Evolutionary conservation across 2,329 filamentous ascomycete species (phyloP).

Genomic region (Tolypocladium paradoxum): DNA sequence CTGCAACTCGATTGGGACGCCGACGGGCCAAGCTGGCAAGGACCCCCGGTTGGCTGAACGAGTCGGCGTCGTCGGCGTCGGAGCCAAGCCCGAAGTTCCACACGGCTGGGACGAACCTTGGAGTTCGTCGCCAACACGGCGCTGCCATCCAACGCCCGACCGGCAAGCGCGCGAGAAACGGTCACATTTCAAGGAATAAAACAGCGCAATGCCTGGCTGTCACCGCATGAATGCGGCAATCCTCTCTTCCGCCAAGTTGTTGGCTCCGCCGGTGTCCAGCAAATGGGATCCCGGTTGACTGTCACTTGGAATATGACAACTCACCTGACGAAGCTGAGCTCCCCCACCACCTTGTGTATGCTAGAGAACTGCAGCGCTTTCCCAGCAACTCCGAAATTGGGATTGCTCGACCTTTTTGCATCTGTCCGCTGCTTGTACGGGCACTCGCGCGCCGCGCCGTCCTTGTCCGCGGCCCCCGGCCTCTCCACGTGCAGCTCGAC

Average conservation of each 20-base stretch:
- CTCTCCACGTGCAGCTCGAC: conserved; percentile 74
- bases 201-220: not conserved
- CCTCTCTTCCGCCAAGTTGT: not conserved
- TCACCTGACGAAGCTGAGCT: conserved; percentile 64
- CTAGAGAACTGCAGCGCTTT: conserved; percentile 48
- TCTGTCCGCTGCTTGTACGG: conserved; percentile 50
- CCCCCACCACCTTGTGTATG: conserved; percentile 50
- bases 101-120: not conserved
- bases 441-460: conserved; percentile 29
- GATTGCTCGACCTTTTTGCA: conserved; percentile 46
- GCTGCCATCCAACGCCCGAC: not conserved
- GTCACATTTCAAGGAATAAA: not conserved
- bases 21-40: not conserved
- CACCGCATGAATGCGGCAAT: not conserved
- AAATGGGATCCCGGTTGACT: not conserved
- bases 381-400: conserved; percentile 46
- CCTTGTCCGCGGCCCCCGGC: conserved; percentile 22
- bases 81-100: not conserved
- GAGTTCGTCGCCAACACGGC: not conserved
- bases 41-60: not conserved
- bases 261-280: not conserved
- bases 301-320: conserved; percentile 14
- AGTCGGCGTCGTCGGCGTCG: not conserved
- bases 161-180: not conserved
- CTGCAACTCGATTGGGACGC: not conserved